These are phyloP conservation scores for Colletotrichum limetticola DNA, from an alignment of 2,329 filamentous ascomycete species.

Conservation along the genomic window DNA sequence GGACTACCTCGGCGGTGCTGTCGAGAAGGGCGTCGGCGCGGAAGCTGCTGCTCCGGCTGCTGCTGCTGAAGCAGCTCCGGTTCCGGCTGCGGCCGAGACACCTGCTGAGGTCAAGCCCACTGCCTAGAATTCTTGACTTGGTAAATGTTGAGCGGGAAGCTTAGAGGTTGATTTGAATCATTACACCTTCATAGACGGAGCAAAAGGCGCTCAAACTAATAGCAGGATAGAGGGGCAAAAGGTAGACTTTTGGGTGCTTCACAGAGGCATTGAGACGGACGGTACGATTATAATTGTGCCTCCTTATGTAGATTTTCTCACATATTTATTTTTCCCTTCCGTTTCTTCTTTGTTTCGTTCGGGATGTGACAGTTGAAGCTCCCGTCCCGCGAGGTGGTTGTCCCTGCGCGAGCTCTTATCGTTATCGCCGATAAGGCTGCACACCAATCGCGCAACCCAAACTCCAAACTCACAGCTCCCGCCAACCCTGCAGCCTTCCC, in stretches of 20 bases:
- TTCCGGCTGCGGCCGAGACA: background rate
- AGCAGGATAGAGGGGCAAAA: background rate
- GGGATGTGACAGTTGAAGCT: background rate
- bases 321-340: background rate
- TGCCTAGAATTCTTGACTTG: background rate
- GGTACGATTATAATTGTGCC: background rate
- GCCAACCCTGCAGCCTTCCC: constrained; percentile 2
- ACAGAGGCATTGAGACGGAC: background rate
- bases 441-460: background rate
- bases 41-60: background rate
- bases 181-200: background rate
- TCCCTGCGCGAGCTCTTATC: constrained; percentile 24
- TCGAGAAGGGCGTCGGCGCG: constrained; percentile 21
- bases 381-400: no score
- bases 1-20: constrained; percentile 79
- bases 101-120: background rate
- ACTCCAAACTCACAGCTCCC: background rate
- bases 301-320: background rate
- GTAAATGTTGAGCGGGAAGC: background rate
- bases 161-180: background rate
- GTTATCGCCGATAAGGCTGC: constrained; percentile 33
- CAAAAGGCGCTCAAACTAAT: background rate
- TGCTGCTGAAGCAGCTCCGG: background rate
- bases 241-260: background rate
- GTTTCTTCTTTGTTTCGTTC: background rate